A percentile compares a stretch with the other conserved stretches of the same genome.
phyloP scores from a whole-genome alignment of 2,329 filamentous ascomycete species.

The Penicillium sp. region DNA sequence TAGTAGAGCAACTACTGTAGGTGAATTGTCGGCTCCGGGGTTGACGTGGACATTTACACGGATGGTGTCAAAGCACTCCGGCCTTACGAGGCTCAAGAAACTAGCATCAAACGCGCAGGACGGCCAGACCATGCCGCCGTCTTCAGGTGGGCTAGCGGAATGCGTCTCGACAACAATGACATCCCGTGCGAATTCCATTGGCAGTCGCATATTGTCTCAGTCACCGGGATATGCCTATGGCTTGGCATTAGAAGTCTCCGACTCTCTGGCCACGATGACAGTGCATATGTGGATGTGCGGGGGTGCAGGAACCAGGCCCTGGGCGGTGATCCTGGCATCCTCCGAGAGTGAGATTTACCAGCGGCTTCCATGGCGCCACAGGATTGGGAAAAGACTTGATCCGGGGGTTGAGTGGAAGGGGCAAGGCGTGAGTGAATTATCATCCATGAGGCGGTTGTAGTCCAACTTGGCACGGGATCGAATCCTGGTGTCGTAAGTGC shows the following conservation, averaged over 20 bases:
- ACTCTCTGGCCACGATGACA: neutral
- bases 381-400: neutral
- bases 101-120: neutral
- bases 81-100: neutral
- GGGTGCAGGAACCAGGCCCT: no score
- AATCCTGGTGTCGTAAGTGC: conserved; percentile 1
- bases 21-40: neutral
- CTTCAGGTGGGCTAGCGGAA: neutral
- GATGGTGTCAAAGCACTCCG: neutral
- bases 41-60: neutral
- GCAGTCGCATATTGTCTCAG: neutral
- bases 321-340: no score
- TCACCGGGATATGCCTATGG: neutral
- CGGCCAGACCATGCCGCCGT: neutral
- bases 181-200: conserved; percentile 2
- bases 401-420: neutral
- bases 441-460: neutral
- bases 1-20: no score
- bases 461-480: conserved; percentile 14
- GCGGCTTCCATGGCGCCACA: neutral
- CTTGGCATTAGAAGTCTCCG: neutral
- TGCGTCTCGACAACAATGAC: neutral
- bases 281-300: neutral
- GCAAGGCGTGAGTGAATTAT: conserved; percentile 4
- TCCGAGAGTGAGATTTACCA: neutral